phyloP scores from a whole-genome alignment of 2,329 filamentous ascomycete species.

The Colletotrichum costaricense region DNA sequence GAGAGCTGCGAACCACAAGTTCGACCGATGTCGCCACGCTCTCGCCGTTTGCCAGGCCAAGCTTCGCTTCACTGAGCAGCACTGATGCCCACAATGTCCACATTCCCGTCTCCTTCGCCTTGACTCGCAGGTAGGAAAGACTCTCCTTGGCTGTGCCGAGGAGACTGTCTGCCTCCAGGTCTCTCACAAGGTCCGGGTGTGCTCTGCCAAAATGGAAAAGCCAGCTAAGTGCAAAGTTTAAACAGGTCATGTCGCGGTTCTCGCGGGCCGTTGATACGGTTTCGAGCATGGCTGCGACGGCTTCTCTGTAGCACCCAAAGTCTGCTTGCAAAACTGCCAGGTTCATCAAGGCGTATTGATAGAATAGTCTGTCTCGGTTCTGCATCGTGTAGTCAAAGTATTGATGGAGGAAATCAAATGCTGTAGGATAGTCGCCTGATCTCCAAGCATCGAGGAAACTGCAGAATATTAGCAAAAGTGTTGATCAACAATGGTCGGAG shows the following conservation, averaged over 20 bases:
- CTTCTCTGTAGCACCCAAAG: conserved; percentile 91
- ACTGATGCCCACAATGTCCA: conserved; percentile 87
- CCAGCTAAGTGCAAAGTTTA: conserved; percentile 97
- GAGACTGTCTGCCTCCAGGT: conserved; percentile 78
- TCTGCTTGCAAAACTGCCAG: conserved; percentile 94
- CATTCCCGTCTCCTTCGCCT: conserved; percentile 88
- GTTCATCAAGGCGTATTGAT: conserved; percentile 95
- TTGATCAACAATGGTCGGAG: background rate
- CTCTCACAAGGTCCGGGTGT: conserved; percentile 79
- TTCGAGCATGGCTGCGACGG: conserved; percentile 93
- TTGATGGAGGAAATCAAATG: conserved; percentile 90
- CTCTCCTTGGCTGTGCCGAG: conserved; percentile 84
- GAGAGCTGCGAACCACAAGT: conserved; percentile 83
- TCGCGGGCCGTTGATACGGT: conserved; percentile 95
- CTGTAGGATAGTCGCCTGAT: conserved; percentile 87
- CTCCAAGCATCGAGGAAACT: conserved; percentile 94
- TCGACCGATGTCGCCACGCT: conserved; percentile 75
- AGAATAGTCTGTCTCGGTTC: conserved; percentile 83
- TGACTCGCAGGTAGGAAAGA: conserved; percentile 83
- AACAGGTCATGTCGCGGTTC: conserved; percentile 89
- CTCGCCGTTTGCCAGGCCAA: conserved; percentile 79
- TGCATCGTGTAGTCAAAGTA: conserved; percentile 99
- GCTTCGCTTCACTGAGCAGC: conserved; percentile 85
- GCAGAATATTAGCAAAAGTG: conserved; percentile 33
- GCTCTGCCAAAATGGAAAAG: conserved; percentile 93